phyloP scores from a whole-genome alignment of 1,139 yeast species.

The Candida sanyaensis region DNA sequence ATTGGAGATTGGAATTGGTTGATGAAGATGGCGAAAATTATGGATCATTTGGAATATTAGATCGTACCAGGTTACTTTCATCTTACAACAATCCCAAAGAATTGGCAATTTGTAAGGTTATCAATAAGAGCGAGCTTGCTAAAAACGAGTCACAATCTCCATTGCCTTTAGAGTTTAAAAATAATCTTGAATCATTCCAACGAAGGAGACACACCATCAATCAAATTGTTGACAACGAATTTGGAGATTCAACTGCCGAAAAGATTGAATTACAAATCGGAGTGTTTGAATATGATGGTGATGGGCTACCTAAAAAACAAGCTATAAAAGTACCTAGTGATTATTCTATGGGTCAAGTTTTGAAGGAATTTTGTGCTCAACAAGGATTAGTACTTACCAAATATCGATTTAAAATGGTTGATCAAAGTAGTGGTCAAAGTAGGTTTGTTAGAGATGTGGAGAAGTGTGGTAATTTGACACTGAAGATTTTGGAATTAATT shows the following conservation, averaged over 20 bases:
- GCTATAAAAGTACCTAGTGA: slow-evolving; percentile 12
- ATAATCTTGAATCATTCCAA: slow-evolving; percentile 22
- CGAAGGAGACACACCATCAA: slow-evolving; percentile 15
- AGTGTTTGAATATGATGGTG: slow-evolving; percentile 13
- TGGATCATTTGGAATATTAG: slow-evolving; percentile 71
- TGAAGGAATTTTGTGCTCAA: slow-evolving; percentile 33
- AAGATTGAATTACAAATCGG: slow-evolving; percentile 13
- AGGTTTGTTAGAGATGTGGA: slow-evolving; percentile 23
- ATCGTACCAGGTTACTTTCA: slow-evolving; percentile 52
- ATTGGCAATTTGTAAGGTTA: slow-evolving; percentile 56
- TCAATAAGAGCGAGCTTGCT: slow-evolving; percentile 32
- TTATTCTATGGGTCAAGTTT: slow-evolving; percentile 31
- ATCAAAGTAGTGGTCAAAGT: slow-evolving; percentile 8
- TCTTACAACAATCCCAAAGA: slow-evolving; percentile 68
- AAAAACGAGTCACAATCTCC: slow-evolving; percentile 51
- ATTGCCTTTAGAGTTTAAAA: slow-evolving; percentile 46
- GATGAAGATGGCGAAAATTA: slow-evolving; percentile 84
- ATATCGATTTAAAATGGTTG: slow-evolving; percentile 15
- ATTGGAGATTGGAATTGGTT: slow-evolving; percentile 67
- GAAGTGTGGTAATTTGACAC: slow-evolving; percentile 22
- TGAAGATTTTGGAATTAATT: slow-evolving; percentile 24
- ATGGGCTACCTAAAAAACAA: slow-evolving; percentile 10
- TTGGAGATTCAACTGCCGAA: slow-evolving; percentile 5
- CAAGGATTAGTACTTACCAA: slow-evolving; percentile 28
- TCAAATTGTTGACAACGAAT: slow-evolving; percentile 7